Percentiles rank a stretch among this genome's conserved stretches.
Evolutionary conservation across 1,139 yeast genomes (phyloP).

Genomic region (Yamadazyma sp.): DNA sequence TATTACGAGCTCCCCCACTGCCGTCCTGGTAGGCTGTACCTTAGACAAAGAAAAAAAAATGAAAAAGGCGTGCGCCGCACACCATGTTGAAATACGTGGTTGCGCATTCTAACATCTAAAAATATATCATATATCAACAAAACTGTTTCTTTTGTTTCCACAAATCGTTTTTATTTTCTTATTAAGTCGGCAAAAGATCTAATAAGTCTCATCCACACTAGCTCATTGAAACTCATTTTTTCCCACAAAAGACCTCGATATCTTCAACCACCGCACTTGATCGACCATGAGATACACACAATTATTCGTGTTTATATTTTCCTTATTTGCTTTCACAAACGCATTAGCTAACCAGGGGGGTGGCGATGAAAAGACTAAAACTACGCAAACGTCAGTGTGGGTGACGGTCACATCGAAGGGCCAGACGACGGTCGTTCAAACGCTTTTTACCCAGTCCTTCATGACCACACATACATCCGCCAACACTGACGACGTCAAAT

Average conservation of each 20-base stretch:
- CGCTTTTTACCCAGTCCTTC: constrained; percentile 34
- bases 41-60: too few species aligned
- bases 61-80: background rate
- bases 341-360: constrained; percentile 28
- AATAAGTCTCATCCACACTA: too few species aligned
- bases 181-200: too few species aligned
- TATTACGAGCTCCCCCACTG: constrained; percentile 1
- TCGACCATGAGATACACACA: constrained; percentile 13
- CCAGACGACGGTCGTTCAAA: constrained; percentile 24
- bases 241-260: background rate
- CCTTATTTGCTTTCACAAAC: constrained; percentile 11
- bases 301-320: constrained; percentile 9
- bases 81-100: background rate
- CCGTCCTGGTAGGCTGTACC: constrained; percentile 2
- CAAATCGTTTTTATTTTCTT: background rate
- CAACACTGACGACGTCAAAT: constrained; percentile 19
- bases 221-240: background rate
- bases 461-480: constrained; percentile 24
- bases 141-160: background rate
- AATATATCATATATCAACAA: background rate
- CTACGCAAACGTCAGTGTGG: constrained; percentile 30
- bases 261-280: background rate
- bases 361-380: constrained; percentile 13
- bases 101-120: background rate
- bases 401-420: constrained; percentile 38